Evolutionary conservation across 2,329 filamentous ascomycete species (phyloP), one percentile per base, ranked within the genome.

Genomic region (Trichoderma sp.): DNA sequence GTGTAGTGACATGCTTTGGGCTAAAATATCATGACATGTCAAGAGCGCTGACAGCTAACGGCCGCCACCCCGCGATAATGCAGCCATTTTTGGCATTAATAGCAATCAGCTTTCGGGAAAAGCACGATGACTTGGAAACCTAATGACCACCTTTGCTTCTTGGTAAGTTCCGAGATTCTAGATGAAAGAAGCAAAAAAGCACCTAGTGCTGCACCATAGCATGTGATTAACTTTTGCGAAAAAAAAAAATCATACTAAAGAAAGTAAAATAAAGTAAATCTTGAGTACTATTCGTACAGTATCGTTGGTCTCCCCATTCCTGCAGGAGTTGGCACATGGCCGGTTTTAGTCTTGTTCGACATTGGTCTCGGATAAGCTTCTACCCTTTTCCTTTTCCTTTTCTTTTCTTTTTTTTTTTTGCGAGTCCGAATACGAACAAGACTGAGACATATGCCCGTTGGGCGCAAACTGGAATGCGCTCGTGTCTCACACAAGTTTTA

Each of bases 361-460:
- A 45, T 25, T 35, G 37, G 34, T 64, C 52, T 65, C 63, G 63
- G 35, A 65, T 65, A 34, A 17, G 13, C 12, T 35, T 54, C 19
- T 39, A 15, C 34, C 35, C n/a, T n/a, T n/a, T n/a, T n/a, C n/a
- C n/a, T n/a, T n/a, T n/a, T n/a, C n/a, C n/a, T n/a, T n/a, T n/a
- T n/a, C n/a, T n/a, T n/a, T n/a, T n/a, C n/a, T n/a, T n/a, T n/a
- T n/a, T n/a, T n/a, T 50, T 9, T 29, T 54, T 64, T 53, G 27
- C 63, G 63, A 65, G 54, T 48, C 35, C 63, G 63, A 65, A 65
- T 65, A 65, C 63, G 63, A 65, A 57, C n/a, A 17, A 56, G 35
- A 29, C n/a, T 57, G 60, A 56, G 50, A 54, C 60, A 64, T 39
- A 25, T 52, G 53, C 53, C 12, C 7, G 48, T 34, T 32, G 10